Conservation (phyloP, 1,139 yeast genomes). For the Candida albicans region DNA sequence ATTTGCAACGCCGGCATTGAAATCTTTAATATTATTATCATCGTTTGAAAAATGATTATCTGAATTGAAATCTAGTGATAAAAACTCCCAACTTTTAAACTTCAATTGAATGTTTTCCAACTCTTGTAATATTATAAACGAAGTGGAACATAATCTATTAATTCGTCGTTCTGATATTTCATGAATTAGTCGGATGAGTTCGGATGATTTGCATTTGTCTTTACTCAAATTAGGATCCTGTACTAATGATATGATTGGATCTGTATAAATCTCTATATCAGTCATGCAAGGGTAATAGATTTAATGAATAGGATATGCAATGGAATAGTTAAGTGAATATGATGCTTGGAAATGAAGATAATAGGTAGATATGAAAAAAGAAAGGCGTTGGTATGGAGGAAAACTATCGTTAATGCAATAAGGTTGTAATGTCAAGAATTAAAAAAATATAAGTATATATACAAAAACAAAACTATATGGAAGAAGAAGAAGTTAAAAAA, state of each 20-base stretch:
- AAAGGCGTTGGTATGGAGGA: neutral
- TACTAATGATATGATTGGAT: constrained; percentile 49
- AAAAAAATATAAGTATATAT: neutral
- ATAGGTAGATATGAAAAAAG: neutral
- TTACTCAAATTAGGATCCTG: constrained; percentile 51
- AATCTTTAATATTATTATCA: constrained; percentile 35
- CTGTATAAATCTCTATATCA: constrained; percentile 34
- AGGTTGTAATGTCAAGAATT: neutral
- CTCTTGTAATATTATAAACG: constrained; percentile 49
- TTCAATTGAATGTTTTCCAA: constrained; percentile 50
- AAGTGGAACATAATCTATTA: constrained; percentile 51
- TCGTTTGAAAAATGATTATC: constrained; percentile 35
- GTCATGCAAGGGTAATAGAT: constrained; percentile 13
- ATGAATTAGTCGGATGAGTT: constrained; percentile 42
- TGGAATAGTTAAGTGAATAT: neutral
- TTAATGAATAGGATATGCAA: neutral
- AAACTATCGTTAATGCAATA: neutral
- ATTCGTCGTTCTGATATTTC: constrained; percentile 45
- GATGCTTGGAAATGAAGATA: neutral
- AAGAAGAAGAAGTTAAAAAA: neutral
- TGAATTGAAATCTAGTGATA: constrained; percentile 53
- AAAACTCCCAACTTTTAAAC: constrained; percentile 56
- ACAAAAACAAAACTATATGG: neutral
- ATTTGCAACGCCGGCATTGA: constrained; percentile 49
- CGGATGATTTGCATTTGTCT: constrained; percentile 42